Base-by-base conservation (phyloP, 352 stramenopile species). In the Pythium phragmiticola region DNA sequence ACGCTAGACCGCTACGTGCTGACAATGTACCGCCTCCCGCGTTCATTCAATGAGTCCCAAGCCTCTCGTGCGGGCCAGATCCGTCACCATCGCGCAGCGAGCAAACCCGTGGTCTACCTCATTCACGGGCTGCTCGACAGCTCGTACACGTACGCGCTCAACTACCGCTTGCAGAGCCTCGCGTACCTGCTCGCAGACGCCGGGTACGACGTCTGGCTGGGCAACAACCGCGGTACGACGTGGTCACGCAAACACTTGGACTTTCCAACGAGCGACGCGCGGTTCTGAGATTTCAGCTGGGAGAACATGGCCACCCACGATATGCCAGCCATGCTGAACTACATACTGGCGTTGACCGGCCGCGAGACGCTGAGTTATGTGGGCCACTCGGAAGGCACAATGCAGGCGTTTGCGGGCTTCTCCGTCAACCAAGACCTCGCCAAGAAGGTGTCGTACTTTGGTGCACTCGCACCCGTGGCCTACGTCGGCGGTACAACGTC, bases 381-480 rank as follows among this genome's bases (percentile, higher is more conserved):
- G 2, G 80, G 80, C 12, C 80, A 89, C 45, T 87, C 77, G 6
- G 76, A 87, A 61, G 80, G 80, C 28, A 87, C 74, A 42, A 86
- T 78, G 75, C 80, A 89, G 60, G 80, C 77, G 5, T 89, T 86
- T 46, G 76, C 70, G 2, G 77, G 77, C 4, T 89, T 89, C 51
- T 84, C 74, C 0, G 55, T 75, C 12, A 54, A 87, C 69, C 76
- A 89, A 54, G 69, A 78, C 1, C 63, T 89, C 28, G 80, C 77
- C 30, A 85, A 86, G 66, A 75, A 73, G 36, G 78, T 89, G 4
- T 78, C 77, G 43, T 87, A 84, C 66, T 86, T 89, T 49, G 80
- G 76, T 11, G 80, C 80, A 17, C 71, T 89, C 17, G 77, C 74
- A 0, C 80, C 80, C 2, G 77, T 87, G 3, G 70, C 77, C 2